Conservation (phyloP, 371 early-diverging fungal species). For the Saksenaea vasiformis region DNA sequence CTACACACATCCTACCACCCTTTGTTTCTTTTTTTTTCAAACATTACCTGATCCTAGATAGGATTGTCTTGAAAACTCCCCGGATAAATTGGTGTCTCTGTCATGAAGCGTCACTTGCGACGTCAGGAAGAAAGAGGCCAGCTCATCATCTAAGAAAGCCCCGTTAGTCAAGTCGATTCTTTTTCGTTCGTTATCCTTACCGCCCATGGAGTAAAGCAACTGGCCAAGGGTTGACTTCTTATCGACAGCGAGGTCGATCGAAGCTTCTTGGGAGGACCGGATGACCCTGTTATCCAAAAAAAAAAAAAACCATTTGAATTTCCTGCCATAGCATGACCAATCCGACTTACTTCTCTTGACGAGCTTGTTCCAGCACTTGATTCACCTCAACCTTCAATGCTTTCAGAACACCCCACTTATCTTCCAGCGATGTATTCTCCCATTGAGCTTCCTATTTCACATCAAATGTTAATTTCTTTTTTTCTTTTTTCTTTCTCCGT, state of each 20-base stretch:
- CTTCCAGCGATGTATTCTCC: slow-evolving; percentile 49
- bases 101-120: slow-evolving; percentile 44
- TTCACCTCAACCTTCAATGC: slow-evolving; percentile 64
- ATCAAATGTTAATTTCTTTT: neutral
- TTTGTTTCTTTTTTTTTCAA: neutral
- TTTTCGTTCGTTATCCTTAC: slow-evolving; percentile 12
- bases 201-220: slow-evolving; percentile 29
- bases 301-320: neutral
- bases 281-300: slow-evolving; percentile 33
- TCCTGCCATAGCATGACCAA: neutral
- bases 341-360: slow-evolving; percentile 60
- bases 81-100: neutral
- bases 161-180: neutral
- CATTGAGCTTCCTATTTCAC: slow-evolving; percentile 45
- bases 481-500: neutral
- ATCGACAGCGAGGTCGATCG: slow-evolving; percentile 40
- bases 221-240: slow-evolving; percentile 9
- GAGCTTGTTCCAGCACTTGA: slow-evolving; percentile 66
- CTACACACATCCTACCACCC: no score
- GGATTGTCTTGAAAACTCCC: slow-evolving; percentile 25
- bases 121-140: slow-evolving; percentile 55
- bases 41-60: slow-evolving; percentile 24
- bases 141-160: slow-evolving; percentile 24
- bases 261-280: slow-evolving; percentile 62
- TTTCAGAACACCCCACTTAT: slow-evolving; percentile 61